Evolutionary conservation across 139 green algal genomes (phyloP).

Genomic region (Pleodorina starrii): DNA sequence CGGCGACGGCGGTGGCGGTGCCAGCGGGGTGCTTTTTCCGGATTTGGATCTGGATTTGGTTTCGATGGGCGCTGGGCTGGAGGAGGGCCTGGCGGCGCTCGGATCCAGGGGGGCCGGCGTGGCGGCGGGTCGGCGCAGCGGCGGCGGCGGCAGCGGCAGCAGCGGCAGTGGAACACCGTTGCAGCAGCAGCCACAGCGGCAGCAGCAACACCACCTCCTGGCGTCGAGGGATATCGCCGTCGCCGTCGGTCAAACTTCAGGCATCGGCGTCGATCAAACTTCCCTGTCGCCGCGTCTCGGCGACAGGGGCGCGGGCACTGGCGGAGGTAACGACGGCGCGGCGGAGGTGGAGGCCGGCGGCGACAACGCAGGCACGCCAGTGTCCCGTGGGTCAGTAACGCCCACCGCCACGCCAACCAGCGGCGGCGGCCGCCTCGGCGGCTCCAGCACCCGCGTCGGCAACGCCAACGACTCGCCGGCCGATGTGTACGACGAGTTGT

Average conservation of each 20-base stretch:
- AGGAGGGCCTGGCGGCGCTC: background rate
- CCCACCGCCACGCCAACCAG: background rate
- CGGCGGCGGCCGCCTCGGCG: background rate
- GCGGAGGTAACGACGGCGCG: background rate
- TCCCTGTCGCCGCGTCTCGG: no score
- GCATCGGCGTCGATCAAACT: no score
- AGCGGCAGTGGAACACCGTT: background rate
- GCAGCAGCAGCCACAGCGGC: background rate
- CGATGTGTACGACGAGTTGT: background rate
- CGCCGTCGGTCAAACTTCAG: no score
- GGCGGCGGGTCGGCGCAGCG: no score
- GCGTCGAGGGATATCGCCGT: no score
- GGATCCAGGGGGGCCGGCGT: background rate
- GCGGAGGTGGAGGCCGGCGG: background rate
- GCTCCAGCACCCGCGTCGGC: background rate
- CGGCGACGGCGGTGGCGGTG: background rate
- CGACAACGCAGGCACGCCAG: background rate
- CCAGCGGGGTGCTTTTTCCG: background rate
- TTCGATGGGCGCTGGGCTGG: background rate
- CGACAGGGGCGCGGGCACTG: background rate
- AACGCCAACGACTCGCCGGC: background rate
- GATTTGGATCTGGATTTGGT: conserved; percentile 18
- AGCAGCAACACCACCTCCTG: background rate
- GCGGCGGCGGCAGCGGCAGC: background rate
- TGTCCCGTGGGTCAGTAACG: background rate